phyloP scores from a whole-genome alignment of 2,329 filamentous ascomycete genomes.

The Myotisia sp. region DNA sequence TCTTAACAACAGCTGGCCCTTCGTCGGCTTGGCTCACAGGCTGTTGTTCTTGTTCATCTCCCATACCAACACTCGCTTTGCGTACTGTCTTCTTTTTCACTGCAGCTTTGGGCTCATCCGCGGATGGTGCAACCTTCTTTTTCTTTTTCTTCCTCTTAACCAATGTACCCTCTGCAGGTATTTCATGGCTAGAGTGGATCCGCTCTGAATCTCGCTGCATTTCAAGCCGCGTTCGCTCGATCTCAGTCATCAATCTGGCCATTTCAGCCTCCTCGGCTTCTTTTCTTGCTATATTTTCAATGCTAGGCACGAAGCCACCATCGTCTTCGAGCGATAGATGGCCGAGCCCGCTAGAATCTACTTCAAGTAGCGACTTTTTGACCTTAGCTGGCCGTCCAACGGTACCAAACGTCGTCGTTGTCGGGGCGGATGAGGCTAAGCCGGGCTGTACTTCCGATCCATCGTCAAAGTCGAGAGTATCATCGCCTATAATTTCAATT shows the following conservation, averaged over 20 bases:
- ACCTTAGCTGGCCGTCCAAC: conserved; percentile 22
- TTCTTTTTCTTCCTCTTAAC: conserved; percentile 50
- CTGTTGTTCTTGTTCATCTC: conserved; percentile 16
- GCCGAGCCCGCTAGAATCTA: conserved; percentile 73
- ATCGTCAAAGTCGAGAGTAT: conserved; percentile 46
- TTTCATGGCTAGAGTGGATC: conserved; percentile 34
- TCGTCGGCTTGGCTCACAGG: conserved; percentile 2
- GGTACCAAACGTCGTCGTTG: conserved; percentile 39
- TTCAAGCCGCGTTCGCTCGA: conserved; percentile 71
- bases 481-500: conserved; percentile 57
- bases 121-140: conserved; percentile 19
- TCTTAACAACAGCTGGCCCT: conserved; percentile 4
- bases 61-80: conserved; percentile 2
- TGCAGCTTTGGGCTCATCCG: conserved; percentile 36
- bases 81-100: conserved; percentile 42
- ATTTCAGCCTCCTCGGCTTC: conserved; percentile 76
- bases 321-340: conserved; percentile 53
- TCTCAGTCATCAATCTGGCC: conserved; percentile 72
- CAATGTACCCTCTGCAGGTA: conserved; percentile 32
- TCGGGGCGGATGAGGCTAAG: conserved; percentile 32
- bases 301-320: conserved; percentile 14
- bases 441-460: too few species aligned
- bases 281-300: conserved; percentile 49
- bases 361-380: conserved; percentile 60
- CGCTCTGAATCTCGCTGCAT: conserved; percentile 48